Conservation (phyloP, 75 land plant species). For the Chamaecyparis obtusa region DNA sequence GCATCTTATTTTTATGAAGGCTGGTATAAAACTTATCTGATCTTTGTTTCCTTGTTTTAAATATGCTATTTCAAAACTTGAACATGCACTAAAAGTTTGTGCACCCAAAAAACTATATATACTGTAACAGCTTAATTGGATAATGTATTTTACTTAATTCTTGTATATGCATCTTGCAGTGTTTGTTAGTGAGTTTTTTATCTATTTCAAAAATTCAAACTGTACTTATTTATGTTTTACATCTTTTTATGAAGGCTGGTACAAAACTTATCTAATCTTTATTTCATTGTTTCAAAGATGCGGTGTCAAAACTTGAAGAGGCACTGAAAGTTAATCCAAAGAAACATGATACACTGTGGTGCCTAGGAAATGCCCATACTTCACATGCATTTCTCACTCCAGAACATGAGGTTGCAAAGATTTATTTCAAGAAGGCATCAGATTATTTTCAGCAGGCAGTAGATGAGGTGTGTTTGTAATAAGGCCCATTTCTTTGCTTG, state of each 20-base stretch:
- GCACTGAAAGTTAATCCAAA: conserved; percentile 43
- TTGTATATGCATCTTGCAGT: not conserved
- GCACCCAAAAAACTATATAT: conserved; percentile 44
- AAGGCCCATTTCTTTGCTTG: not conserved
- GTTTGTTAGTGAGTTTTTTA: not conserved
- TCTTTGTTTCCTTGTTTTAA: not conserved
- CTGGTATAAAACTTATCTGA: not conserved
- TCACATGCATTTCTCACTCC: conserved; percentile 53
- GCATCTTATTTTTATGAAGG: not conserved
- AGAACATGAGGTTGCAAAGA: conserved; percentile 42
- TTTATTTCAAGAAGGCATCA: conserved; percentile 41
- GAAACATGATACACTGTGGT: conserved; percentile 57
- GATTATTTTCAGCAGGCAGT: conserved; percentile 39
- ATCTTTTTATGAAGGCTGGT: not conserved
- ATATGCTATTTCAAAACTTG: conserved; percentile 7
- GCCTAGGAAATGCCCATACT: conserved; percentile 59
- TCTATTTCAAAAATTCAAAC: not conserved
- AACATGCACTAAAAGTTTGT: conserved; percentile 30
- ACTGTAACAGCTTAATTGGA: conserved; percentile 10
- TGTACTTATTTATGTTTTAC: not conserved
- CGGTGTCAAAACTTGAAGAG: conserved; percentile 17
- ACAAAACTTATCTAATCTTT: not conserved
- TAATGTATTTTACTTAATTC: not conserved
- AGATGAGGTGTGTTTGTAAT: conserved; percentile 15
- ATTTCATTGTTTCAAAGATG: not conserved